A percentile compares a stretch with the other conserved stretches of the same genome.
Evolutionary conservation across 148 eudicot genomes (phyloP).

Genomic region (Rhododendron henanense): DNA sequence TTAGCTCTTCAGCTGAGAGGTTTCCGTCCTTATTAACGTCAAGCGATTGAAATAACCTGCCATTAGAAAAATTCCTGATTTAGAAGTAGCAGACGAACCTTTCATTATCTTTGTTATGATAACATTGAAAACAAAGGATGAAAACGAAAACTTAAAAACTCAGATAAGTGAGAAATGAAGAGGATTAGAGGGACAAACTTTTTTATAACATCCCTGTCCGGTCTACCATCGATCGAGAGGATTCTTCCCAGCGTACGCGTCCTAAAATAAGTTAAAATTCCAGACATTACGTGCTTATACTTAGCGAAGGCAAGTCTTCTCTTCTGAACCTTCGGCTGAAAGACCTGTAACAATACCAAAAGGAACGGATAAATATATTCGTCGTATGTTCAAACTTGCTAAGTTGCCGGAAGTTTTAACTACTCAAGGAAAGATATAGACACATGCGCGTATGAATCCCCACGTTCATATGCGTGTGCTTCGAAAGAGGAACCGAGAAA

Average conservation of each 20-base stretch:
- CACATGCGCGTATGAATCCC: background rate
- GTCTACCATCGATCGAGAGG: slow-evolving; percentile 25
- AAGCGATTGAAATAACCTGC: slow-evolving; percentile 53
- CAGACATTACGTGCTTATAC: slow-evolving; percentile 35
- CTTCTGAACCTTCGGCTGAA: slow-evolving; percentile 43
- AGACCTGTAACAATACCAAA: slow-evolving; percentile 25
- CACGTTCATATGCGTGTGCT: background rate
- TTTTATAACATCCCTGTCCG: slow-evolving; percentile 21
- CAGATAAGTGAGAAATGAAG: background rate
- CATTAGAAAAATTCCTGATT: background rate
- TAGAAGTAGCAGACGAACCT: background rate
- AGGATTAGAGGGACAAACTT: slow-evolving; percentile 11
- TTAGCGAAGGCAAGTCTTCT: slow-evolving; percentile 37
- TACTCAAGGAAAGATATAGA: background rate
- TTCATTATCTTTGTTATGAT: background rate
- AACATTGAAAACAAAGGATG: background rate
- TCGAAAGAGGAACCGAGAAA: background rate
- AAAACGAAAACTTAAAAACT: background rate
- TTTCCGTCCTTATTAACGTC: slow-evolving; percentile 40
- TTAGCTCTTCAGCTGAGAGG: slow-evolving; percentile 53
- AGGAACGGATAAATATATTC: background rate
- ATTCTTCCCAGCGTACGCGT: slow-evolving; percentile 27
- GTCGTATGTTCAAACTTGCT: background rate
- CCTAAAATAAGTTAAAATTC: slow-evolving; percentile 30
- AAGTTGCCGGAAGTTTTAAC: background rate